A percentile compares a stretch with the other conserved stretches of the same genome.
Evolutionary conservation across 2,329 filamentous ascomycete species (phyloP).

Genomic region (Neurospora sp.): DNA sequence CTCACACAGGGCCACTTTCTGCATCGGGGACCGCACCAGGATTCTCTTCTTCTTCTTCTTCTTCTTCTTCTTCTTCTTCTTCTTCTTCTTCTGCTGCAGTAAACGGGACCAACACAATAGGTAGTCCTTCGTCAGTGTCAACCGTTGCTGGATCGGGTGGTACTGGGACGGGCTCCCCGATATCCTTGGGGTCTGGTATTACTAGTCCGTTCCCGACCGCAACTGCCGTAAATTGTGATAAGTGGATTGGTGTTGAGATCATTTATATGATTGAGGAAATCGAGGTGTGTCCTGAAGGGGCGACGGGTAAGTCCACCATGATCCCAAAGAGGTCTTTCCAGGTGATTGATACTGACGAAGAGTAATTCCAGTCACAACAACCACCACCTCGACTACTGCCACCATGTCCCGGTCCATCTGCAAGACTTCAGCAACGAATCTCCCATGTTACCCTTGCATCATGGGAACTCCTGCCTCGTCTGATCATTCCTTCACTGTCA

Average conservation of each 20-base stretch:
- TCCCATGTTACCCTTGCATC: slow-evolving; percentile 23
- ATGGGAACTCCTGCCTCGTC: slow-evolving; percentile 13
- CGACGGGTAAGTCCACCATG: slow-evolving; percentile 11
- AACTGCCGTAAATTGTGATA: slow-evolving; percentile 8
- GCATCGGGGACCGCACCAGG: neutral
- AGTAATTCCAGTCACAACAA: slow-evolving; percentile 12
- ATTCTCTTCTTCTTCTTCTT: neutral
- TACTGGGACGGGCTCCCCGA: neutral
- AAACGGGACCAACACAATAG: neutral
- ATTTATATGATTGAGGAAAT: slow-evolving; percentile 21
- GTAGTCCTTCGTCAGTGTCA: neutral
- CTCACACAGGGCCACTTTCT: neutral
- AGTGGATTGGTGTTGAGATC: slow-evolving; percentile 23
- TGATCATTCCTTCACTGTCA: slow-evolving; percentile 18
- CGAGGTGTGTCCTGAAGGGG: slow-evolving; percentile 19
- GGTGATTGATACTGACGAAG: neutral
- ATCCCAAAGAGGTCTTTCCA: neutral
- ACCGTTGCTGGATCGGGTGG: neutral
- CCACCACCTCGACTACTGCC: slow-evolving; percentile 11
- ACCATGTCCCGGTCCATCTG: slow-evolving; percentile 22
- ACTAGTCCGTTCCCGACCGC: neutral
- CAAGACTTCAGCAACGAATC: slow-evolving; percentile 16
- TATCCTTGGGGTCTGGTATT: neutral
- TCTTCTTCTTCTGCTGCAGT: neutral
- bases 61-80: no score